Evolutionary conservation across 2,329 filamentous ascomycete genomes (phyloP), one percentile per base, ranked within the genome.

Genomic region (Cercospora zeae-maydis): DNA sequence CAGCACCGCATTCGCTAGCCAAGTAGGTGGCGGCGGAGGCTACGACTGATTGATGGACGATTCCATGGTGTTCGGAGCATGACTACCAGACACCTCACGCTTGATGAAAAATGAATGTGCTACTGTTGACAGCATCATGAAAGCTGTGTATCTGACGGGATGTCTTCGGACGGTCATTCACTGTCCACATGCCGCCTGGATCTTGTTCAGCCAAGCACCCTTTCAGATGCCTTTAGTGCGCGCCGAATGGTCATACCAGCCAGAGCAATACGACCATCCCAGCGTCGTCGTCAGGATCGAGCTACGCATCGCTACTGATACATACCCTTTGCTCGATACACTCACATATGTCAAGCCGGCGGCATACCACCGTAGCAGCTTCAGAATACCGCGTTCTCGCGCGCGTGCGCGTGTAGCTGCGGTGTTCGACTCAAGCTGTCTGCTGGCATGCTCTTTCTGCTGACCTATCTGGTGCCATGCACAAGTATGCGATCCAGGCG

Each of bases 1-100:
- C 72, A 96, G 92, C 74, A 98, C 95, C 58, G 93, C 93, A 54
- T 99, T 98, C 79, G 93, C 93, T 65, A 97, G 92, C 80, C 95
- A 98, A 78, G 87, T 97, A 21, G 74, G 74, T 31, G 65, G 71
- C n/a, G 71, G 73, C 60, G 56, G 56, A 14, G 70, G 67, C 27
- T 72, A 72, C 60, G 72, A 72, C 66, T 73, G 72, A 73, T 73
- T 59, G 55, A 36, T 19, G 57, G 47, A 49, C 14, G 45, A 13
- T 53, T 11, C 27, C 11, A 53, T 33, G 53, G 33, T 39, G 36
- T 55, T 51, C 47, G 49, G 63, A 47, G 63, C 63, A 62, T 58
- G 51, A 59, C 61, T 63, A 58, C 53, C 61, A 64, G 59, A 62
- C 54, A 60, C 51, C 30, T 55, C 36, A 63, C 63, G 57, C 59